Evolutionary conservation across 495 filamentous ascomycete genomes (phyloP).

Genomic region (Acidomyces sp.): DNA sequence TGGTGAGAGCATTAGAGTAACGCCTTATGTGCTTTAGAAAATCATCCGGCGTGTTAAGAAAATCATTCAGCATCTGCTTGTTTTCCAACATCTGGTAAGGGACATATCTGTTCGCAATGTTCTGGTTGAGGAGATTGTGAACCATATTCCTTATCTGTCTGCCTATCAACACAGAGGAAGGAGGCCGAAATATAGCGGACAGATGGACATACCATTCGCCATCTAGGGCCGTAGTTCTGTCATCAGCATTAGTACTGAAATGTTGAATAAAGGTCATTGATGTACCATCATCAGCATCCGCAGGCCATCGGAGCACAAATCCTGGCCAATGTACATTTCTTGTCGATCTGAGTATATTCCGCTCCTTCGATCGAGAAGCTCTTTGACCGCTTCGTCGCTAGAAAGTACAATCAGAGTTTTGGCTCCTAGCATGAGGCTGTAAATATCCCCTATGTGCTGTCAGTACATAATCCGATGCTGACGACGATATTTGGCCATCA

Average conservation of each 20-base stretch:
- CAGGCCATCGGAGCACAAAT: slow-evolving; percentile 31
- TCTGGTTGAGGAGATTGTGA: slow-evolving; percentile 35
- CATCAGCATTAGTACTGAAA: slow-evolving; percentile 32
- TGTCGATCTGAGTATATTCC: slow-evolving; percentile 36
- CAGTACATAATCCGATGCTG: background rate
- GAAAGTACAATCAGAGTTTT: slow-evolving; percentile 32
- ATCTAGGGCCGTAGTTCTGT: slow-evolving; percentile 30
- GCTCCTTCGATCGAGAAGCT: slow-evolving; percentile 35
- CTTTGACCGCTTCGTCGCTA: slow-evolving; percentile 27
- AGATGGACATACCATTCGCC: slow-evolving; percentile 24
- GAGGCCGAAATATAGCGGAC: background rate
- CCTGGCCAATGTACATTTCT: slow-evolving; percentile 29
- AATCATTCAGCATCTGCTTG: slow-evolving; percentile 36
- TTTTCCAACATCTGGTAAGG: slow-evolving; percentile 42
- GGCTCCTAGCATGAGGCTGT: slow-evolving; percentile 31
- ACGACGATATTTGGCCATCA: background rate
- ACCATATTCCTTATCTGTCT: slow-evolving; percentile 31
- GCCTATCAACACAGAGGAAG: background rate
- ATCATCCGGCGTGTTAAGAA: slow-evolving; percentile 28
- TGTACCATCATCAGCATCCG: slow-evolving; percentile 35
- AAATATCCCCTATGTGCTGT: too few relatives aligned
- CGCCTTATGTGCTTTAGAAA: slow-evolving; percentile 33
- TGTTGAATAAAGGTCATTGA: slow-evolving; percentile 27
- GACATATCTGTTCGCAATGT: slow-evolving; percentile 28
- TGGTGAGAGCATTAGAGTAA: slow-evolving; percentile 5